A percentile compares a stretch with the other conserved stretches of the same genome.
phyloP scores from a whole-genome alignment of 1,284 basidiomycete genomes.

The Ceratobasidium sp. region DNA sequence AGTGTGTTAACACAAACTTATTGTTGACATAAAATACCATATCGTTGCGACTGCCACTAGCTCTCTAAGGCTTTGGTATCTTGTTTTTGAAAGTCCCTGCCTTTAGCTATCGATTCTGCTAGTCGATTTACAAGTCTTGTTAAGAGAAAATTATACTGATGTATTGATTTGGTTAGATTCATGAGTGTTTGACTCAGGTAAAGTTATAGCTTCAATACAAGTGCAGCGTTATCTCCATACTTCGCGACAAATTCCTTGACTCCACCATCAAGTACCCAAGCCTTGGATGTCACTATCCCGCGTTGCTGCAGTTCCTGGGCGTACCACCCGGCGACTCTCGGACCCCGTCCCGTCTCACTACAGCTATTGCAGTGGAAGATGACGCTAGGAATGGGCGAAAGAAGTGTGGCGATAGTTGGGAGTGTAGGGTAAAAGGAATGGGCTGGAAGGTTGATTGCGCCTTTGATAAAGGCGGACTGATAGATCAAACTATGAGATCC shows the following conservation, averaged over 20 bases:
- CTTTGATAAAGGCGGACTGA: conserved; percentile 50
- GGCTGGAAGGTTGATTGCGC: conserved; percentile 55
- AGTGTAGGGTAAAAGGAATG: conserved; percentile 53
- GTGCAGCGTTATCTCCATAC: conserved; percentile 40
- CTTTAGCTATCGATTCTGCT: no score
- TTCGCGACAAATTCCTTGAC: conserved; percentile 47
- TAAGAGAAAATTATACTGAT: no score
- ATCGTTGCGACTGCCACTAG: no score
- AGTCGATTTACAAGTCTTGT: no score
- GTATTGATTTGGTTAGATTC: no score
- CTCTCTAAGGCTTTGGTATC: no score
- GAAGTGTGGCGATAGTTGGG: conserved; percentile 49
- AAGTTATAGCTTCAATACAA: conserved; percentile 39
- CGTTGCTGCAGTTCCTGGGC: conserved; percentile 49
- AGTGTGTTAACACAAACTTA: no score
- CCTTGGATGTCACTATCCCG: conserved; percentile 40
- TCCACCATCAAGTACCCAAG: conserved; percentile 51
- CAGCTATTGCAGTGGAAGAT: conserved; percentile 53
- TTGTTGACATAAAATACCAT: no score
- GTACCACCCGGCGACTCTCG: conserved; percentile 52
- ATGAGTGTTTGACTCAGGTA: not conserved
- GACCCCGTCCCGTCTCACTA: conserved; percentile 49
- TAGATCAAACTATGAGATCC: not conserved
- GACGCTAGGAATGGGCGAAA: conserved; percentile 50
- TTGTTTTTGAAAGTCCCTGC: no score